Evolutionary conservation across 176 grass and related monocot species (phyloP).

Genomic region (Tillandsia fasciculata): DNA sequence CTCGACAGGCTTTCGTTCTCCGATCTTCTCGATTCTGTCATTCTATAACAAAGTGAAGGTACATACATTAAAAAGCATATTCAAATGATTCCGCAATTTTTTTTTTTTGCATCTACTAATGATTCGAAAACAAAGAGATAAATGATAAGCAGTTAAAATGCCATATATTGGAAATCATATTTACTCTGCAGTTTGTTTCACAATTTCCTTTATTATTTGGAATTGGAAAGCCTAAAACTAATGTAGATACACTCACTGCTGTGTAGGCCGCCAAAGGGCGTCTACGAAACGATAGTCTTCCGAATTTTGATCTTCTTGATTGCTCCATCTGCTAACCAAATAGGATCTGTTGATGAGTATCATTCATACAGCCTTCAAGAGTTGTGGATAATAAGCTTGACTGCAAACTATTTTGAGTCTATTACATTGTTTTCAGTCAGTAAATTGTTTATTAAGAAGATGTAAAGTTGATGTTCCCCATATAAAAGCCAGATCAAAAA

Average conservation of each 20-base stretch:
- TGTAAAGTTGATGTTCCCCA: neutral
- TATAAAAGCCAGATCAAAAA: neutral
- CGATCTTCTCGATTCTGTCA: neutral
- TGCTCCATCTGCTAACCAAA: neutral
- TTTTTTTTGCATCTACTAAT: neutral
- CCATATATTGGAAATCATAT: neutral
- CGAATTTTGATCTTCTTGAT: neutral
- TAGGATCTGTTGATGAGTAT: neutral
- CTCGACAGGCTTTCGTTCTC: slow-evolving; percentile 1
- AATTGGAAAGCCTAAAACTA: neutral
- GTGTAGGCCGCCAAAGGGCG: neutral
- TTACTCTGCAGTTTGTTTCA: neutral
- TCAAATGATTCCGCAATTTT: neutral
- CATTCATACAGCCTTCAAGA: neutral
- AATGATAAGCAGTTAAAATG: neutral
- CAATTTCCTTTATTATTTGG: neutral
- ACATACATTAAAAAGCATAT: neutral
- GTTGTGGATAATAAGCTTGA: too few relatives aligned
- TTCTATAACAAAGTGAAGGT: neutral
- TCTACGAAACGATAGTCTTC: neutral
- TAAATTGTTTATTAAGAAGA: neutral
- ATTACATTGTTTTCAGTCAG: neutral
- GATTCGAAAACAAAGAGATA: neutral
- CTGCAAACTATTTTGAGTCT: too few relatives aligned
- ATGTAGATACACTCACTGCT: neutral